A percentile compares a stretch with the other conserved stretches of the same genome.
Evolutionary conservation across 257 asterid genomes (phyloP).

Genomic region (Phtheirospermum japonicum): DNA sequence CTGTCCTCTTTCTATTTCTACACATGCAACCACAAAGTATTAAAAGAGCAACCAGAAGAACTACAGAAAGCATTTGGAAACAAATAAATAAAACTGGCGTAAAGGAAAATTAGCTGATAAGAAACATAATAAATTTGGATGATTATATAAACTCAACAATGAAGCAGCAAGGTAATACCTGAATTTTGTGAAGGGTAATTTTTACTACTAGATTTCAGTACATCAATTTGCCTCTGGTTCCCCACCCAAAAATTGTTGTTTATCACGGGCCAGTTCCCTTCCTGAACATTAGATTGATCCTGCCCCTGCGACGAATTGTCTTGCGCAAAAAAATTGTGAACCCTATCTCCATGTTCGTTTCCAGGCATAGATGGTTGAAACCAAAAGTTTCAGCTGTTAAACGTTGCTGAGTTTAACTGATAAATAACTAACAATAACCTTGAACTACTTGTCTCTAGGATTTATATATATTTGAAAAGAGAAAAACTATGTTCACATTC

Average conservation of each 20-base stretch:
- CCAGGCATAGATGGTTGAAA: slow-evolving; percentile 86
- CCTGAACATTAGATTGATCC: slow-evolving; percentile 53
- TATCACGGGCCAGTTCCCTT: slow-evolving; percentile 56
- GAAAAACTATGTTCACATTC: slow-evolving; percentile 20
- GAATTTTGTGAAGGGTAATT: slow-evolving; percentile 46
- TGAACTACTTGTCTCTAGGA: slow-evolving; percentile 1
- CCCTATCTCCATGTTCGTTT: slow-evolving; percentile 80
- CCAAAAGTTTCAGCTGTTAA: slow-evolving; percentile 30
- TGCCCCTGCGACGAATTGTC: slow-evolving; percentile 67
- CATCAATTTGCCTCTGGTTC: slow-evolving; percentile 49
- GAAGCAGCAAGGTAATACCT: slow-evolving; percentile 35
- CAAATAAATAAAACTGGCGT: slow-evolving; percentile 5
- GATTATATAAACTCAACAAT: neutral
- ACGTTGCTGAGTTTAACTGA: slow-evolving; percentile 5
- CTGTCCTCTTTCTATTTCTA: slow-evolving; percentile 66
- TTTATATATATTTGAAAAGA: slow-evolving; percentile 9
- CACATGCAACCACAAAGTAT: slow-evolving; percentile 24
- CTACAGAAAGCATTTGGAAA: neutral
- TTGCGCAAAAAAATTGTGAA: slow-evolving; percentile 88
- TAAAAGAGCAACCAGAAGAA: neutral
- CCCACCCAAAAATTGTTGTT: slow-evolving; percentile 59
- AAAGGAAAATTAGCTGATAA: neutral
- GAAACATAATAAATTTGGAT: neutral
- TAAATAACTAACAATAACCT: neutral
- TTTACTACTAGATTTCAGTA: slow-evolving; percentile 41